Base-by-base conservation (phyloP, 1,139 yeast species). In the Magnusiomyces sp. region DNA sequence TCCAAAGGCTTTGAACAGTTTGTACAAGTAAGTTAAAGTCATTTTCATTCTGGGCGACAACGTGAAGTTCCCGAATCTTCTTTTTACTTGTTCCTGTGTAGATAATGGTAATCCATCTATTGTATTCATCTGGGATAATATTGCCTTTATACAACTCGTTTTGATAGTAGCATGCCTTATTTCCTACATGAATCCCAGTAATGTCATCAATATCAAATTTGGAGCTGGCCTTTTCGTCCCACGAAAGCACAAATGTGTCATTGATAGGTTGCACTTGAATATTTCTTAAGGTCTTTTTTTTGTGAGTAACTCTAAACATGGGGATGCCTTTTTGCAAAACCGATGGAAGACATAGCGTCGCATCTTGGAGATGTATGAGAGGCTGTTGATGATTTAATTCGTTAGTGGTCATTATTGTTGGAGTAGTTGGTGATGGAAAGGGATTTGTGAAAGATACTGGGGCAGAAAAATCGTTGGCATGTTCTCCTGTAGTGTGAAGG, bases 31-130 rank as follows among this genome's bases (percentile, higher is more conserved):
- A 61, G 43, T 77, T 77, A 52, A 78, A 80, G 53, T 85, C 92
- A 43, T 71, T 73, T 48, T 72, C 76, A 2, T 81, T 75, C 23
- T 80, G 77, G 0, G 95, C 88, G 13, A 90, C 79, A 33, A 89
- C 68, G 68, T 92, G 97, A 48, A 92, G 65, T 1, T 80, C 80
- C 55, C 83, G 82, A 50, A 78, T 68, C 53, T 77, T 76, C 57
- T 76, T 74, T 17, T 44, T 16, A 5, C 71, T 75, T 9, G 68
- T 61, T 5, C 71, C 68, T 23, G 64, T 69, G 61, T 87, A 90
- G 13, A 87, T 78, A 33, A 92, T 76, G 0, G 95, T 82, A 1
- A 87, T 74, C 98, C 98, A 92, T 17, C 78, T 95, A 17, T 17
- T 16, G 29, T 42, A 17, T 9, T 17, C 23, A 2, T 31, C 38